phyloP scores from a whole-genome alignment of 345 rosid species.

The Gossypium mustelinum region DNA sequence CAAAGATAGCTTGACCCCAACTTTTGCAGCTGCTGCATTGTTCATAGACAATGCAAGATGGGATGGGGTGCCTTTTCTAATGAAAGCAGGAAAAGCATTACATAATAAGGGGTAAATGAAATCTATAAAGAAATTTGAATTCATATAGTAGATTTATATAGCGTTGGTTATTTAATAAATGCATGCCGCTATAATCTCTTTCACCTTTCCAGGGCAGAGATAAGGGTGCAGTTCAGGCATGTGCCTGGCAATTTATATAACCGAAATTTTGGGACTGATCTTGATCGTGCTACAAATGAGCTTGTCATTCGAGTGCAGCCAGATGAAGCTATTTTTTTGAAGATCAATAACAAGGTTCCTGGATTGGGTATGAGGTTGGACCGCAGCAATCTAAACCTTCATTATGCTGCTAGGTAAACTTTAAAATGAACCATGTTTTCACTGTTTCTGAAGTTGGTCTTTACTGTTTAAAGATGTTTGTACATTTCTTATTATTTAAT shows the following conservation, averaged over 20 bases:
- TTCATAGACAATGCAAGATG: constrained; percentile 96
- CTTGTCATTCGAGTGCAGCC: constrained; percentile 95
- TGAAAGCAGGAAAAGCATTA: constrained; percentile 98
- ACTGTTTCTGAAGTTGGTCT: neutral
- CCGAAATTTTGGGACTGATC: constrained; percentile 67
- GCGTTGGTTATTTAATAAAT: neutral
- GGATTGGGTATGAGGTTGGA: constrained; percentile 98
- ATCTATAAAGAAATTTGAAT: constrained; percentile 10
- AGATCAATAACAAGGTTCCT: constrained; percentile 95
- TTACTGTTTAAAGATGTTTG: neutral
- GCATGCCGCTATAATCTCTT: constrained; percentile 6
- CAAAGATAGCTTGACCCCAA: constrained; percentile 83
- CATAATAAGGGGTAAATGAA: constrained; percentile 62
- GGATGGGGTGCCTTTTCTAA: constrained; percentile 97
- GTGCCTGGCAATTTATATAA: constrained; percentile 94
- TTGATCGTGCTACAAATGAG: constrained; percentile 86
- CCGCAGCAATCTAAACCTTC: constrained; percentile 81
- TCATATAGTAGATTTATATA: neutral
- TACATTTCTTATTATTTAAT: too few species aligned
- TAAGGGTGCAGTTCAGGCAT: constrained; percentile 95
- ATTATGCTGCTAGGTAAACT: constrained; percentile 76
- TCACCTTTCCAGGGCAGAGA: constrained; percentile 64
- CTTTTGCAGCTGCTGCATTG: constrained; percentile 99
- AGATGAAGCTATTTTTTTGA: constrained; percentile 92
- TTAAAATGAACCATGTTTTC: neutral